Percentiles rank a stretch among this genome's conserved stretches.
Evolutionary conservation across 2,329 filamentous ascomycete genomes (phyloP).

Genomic region (Aspergillus flavus): DNA sequence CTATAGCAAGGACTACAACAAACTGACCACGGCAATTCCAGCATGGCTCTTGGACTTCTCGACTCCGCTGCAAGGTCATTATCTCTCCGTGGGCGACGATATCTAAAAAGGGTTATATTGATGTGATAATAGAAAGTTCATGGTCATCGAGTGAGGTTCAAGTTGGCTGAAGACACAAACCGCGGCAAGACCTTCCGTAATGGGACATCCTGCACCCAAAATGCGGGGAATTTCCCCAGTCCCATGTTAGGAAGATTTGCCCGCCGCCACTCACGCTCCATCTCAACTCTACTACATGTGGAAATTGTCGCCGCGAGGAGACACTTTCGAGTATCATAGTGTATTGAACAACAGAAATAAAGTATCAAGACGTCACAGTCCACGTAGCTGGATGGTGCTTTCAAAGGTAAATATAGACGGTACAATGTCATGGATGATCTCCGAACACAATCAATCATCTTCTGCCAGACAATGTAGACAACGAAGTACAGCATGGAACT

Average conservation of each 20-base stretch:
- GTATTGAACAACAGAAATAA: not conserved
- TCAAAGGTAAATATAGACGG: not conserved
- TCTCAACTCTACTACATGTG: not conserved
- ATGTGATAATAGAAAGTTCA: not conserved
- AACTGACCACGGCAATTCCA: not conserved
- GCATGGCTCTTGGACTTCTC: not conserved
- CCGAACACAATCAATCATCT: not conserved
- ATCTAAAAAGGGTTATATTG: not conserved
- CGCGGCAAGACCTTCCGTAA: not conserved
- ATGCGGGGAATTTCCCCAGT: not conserved
- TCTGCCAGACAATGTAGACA: not conserved
- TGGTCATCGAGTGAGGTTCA: not conserved
- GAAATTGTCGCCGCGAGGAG: not conserved
- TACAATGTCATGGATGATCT: not conserved
- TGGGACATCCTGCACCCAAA: not conserved
- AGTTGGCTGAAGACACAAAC: not conserved
- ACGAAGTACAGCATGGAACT: not conserved
- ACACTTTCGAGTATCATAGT: not conserved
- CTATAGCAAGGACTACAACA: no score
- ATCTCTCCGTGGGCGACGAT: not conserved
- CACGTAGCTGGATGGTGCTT: not conserved
- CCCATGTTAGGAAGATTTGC: not conserved
- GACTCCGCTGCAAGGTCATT: not conserved
- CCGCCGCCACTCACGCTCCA: not conserved
- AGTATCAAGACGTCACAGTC: not conserved